Evolutionary conservation across 176 grass and related monocot species (phyloP), one percentile per base, ranked within the genome.

Genomic region (Luzula sylvatica): DNA sequence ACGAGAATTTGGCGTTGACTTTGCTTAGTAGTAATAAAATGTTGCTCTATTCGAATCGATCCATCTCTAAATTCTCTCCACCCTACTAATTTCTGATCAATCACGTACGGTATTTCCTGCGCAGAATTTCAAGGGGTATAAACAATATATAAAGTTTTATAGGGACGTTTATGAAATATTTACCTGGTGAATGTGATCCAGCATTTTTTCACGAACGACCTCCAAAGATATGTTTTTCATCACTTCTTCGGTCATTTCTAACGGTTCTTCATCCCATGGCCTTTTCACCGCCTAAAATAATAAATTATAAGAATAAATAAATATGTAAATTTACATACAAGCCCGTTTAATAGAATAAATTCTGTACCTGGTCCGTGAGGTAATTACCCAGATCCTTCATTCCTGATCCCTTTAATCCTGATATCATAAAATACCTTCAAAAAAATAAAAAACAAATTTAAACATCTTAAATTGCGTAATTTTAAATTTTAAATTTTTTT

Each of bases 1-100:
- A 96, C 74, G 89, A 96, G 74, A 73, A 96, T 96, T 61, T 96
- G 90, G 1, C 84, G 81, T 25, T 96, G 90, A 30, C 84, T 96
- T 26, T 78, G 70, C 60, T 96, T 96, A 71, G 79, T 83, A 39
- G 90, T 52, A 53, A 96, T 96, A 26, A 96, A 89, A 50, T 89
- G 90, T 15, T 96, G 90, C 69, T 96, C 85, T 44, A 96, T 66
- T 70, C 84, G 81, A 72, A 96, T 78, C 72, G 90, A 96, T 56
- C 90, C 90, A 67, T 96, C 71, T 68, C 87, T 86, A 57, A 96
- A 70, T 56, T 96, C 90, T 68, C 82, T 82, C 90, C 90, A 96
- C 18, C 72, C 90, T 77, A 96, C 86, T 50, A 96, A 57, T 50
- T 75, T 78, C 50, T 96, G 90, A 22, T 96, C 84, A 86, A 96